Conservation (phyloP, 1,139 yeast genomes). For the Saccharomycopsis hybrid region DNA sequence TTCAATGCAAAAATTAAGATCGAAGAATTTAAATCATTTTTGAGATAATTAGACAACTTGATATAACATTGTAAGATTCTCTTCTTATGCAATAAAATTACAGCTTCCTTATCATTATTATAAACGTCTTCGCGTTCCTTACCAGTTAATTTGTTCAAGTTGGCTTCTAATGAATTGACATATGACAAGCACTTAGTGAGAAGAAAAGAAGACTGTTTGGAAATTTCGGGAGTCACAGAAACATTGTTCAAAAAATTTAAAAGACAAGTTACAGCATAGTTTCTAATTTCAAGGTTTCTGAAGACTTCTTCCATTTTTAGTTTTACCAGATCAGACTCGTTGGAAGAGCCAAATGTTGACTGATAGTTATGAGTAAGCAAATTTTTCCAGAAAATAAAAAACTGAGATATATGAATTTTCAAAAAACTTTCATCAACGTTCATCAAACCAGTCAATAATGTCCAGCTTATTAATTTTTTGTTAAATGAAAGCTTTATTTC, state of each 20-base stretch:
- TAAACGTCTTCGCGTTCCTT: slow-evolving; percentile 21
- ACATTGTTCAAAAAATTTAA: slow-evolving; percentile 35
- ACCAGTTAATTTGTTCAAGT: slow-evolving; percentile 20
- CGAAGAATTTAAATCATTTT: slow-evolving; percentile 39
- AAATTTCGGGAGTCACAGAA: slow-evolving; percentile 33
- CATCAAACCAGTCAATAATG: slow-evolving; percentile 68
- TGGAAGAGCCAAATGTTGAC: slow-evolving; percentile 26
- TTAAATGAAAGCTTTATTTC: slow-evolving; percentile 32
- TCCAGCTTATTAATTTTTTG: slow-evolving; percentile 55
- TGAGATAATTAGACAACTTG: slow-evolving; percentile 35
- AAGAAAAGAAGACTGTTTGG: slow-evolving; percentile 39
- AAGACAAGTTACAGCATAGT: slow-evolving; percentile 41
- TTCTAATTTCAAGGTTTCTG: slow-evolving; percentile 40
- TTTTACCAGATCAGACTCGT: slow-evolving; percentile 23
- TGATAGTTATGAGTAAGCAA: slow-evolving; percentile 50
- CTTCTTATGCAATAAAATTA: slow-evolving; percentile 34
- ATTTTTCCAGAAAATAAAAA: slow-evolving; percentile 74
- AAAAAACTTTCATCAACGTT: slow-evolving; percentile 62
- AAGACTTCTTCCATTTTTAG: slow-evolving; percentile 33
- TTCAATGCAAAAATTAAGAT: slow-evolving; percentile 39
- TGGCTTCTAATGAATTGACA: slow-evolving; percentile 26
- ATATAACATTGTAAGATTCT: slow-evolving; percentile 39
- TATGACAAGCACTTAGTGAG: slow-evolving; percentile 36
- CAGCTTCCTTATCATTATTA: slow-evolving; percentile 16
- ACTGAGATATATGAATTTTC: slow-evolving; percentile 66